These are phyloP conservation scores for Sphagnum fallax DNA, from an alignment of 228 moss, liverwort and hornwort species.

Conservation along the genomic window DNA sequence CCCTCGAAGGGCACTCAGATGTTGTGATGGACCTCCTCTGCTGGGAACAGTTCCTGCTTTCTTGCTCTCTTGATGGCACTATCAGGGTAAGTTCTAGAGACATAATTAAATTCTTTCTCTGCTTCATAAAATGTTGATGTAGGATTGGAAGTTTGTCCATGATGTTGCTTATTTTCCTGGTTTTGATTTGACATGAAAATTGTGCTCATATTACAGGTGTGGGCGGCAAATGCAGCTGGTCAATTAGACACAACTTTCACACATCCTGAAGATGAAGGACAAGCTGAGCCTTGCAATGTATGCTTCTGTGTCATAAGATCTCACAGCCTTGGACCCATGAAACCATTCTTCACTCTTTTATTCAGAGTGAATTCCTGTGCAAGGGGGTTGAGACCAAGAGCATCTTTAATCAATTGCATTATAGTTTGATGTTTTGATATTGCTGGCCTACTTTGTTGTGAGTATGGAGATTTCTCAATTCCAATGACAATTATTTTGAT, in stretches of 20 bases:
- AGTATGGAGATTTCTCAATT: no score
- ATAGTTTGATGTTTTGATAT: no score
- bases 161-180: no score
- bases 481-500: neutral
- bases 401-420: no score
- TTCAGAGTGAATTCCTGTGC: no score
- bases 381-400: no score
- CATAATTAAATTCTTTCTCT: no score
- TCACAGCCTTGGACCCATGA: no score
- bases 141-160: no score
- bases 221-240: conserved; percentile 68
- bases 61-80: conserved; percentile 91
- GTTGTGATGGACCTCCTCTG: conserved; percentile 91
- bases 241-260: conserved; percentile 74
- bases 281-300: conserved; percentile 50
- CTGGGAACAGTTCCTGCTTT: conserved; percentile 93
- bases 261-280: conserved; percentile 78
- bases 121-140: no score
- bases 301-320: conserved; percentile 3
- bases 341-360: no score
- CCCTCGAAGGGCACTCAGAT: conserved; percentile 70
- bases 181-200: neutral
- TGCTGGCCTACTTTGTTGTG: no score
- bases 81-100: conserved; percentile 41
- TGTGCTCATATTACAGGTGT: conserved; percentile 42